Evolutionary conservation across 148 eudicot species (phyloP), one percentile per base, ranked within the genome.

Genomic region (Drosera capensis): DNA sequence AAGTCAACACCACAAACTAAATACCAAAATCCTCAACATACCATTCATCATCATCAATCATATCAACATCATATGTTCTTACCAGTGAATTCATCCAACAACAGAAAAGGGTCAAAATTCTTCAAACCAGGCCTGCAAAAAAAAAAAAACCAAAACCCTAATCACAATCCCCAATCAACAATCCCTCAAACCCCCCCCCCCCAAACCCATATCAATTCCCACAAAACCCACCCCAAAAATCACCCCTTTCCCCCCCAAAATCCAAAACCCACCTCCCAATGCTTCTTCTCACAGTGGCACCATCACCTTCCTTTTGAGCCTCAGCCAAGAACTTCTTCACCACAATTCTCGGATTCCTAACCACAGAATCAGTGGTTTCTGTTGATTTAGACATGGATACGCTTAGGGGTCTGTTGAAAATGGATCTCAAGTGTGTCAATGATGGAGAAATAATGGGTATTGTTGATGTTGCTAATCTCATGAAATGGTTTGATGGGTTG

Each of bases 51-150:
- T 13, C 17, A 40, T 24, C 1, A 9, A 14, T 21, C 2, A 15
- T 9, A 21, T 36, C 7, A 14, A 45, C 28, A 39, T 39, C 2
- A 1, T 17, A 4, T 2, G 1, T 14, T 8, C 2, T 12, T 70
- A 87, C 96, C 94, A 41, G 77, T 23, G 54, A 83, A 83, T 65
- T 88, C 96, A 67, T 88, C 96, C 71, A 88, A 60, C 79, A 80
- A 40, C 23, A 88, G 86, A 46, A 88, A 88, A 20, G 96, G 96
- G 70, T 88, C 96, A 65, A 88, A 48, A 38, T 18, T 40, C 72
- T 64, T 88, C 68, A 88, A 68, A 28, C 79, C 90, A 31, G 74
- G 68, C 72, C 96, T 87, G 67, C 53, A 65, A 54, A 31, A n/a
- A n/a, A n/a, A n/a, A 54, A 65, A 54, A 31, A 23, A 25, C 31